These are phyloP conservation scores for Trichoderma oligosporum DNA, from an alignment of 2,329 filamentous ascomycete species.

Conservation along the genomic window DNA sequence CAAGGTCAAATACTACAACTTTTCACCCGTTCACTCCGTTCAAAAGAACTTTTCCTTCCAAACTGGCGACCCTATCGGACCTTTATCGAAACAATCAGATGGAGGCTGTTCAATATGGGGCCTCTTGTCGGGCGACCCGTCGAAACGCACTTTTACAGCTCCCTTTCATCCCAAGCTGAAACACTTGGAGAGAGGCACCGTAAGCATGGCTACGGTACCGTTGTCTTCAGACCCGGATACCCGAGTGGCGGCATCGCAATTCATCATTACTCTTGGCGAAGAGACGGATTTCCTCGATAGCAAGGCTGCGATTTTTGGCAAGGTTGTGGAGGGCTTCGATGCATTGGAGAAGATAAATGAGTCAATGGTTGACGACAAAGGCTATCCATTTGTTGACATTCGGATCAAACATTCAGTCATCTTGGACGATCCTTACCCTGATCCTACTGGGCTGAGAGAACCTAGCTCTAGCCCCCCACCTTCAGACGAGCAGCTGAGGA, in stretches of 20 bases:
- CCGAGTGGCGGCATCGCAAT: conserved; percentile 83
- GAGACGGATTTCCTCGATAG: conserved; percentile 87
- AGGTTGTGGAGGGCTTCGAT: conserved; percentile 94
- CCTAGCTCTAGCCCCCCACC: conserved; percentile 78
- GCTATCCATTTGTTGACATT: conserved; percentile 88
- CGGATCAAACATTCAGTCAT: conserved; percentile 89
- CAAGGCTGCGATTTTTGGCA: conserved; percentile 91
- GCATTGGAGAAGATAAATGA: conserved; percentile 89
- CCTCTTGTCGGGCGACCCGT: conserved; percentile 60
- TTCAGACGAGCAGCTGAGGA: conserved; percentile 79
- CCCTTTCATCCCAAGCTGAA: conserved; percentile 83
- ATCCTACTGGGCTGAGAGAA: conserved; percentile 71
- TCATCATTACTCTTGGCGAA: conserved; percentile 86
- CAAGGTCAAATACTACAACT: conserved; percentile 99
- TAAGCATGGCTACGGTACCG: conserved; percentile 94
- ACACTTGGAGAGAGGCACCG: conserved; percentile 82
- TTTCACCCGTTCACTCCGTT: conserved; percentile 83
- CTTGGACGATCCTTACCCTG: conserved; percentile 86
- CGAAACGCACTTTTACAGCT: conserved; percentile 75
- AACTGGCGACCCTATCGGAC: conserved; percentile 89
- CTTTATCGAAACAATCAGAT: conserved; percentile 78
- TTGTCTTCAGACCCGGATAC: conserved; percentile 72
- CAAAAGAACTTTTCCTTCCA: conserved; percentile 97
- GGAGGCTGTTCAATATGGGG: conserved; percentile 94
- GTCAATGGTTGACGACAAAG: conserved; percentile 80